phyloP scores from a whole-genome alignment of 257 asterid genomes.

The Nicotiana otophora region DNA sequence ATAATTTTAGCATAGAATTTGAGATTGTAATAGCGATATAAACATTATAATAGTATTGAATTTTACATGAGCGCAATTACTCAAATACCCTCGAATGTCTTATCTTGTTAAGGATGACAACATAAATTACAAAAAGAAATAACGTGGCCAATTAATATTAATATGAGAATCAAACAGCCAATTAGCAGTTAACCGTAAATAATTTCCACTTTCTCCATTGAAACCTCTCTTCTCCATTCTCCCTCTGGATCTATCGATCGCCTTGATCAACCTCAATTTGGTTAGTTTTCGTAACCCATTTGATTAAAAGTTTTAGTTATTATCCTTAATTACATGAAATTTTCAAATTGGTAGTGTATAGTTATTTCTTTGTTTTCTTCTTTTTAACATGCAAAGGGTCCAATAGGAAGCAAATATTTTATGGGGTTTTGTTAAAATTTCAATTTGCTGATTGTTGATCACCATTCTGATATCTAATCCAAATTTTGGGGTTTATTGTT shows the following conservation, averaged over 20 bases:
- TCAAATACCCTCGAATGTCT: background rate
- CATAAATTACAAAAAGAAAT: background rate
- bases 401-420: background rate
- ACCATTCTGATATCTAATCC: background rate
- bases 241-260: background rate
- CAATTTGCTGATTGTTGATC: background rate
- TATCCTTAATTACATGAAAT: background rate
- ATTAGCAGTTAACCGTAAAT: constrained; percentile 8
- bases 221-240: background rate
- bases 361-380: background rate
- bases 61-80: background rate
- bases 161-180: constrained; percentile 10
- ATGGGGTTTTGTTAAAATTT: background rate
- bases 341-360: background rate
- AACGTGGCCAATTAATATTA: constrained; percentile 9
- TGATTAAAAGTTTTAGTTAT: background rate
- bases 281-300: background rate
- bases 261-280: background rate
- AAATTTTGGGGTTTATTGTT: background rate
- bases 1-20: no score
- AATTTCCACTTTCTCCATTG: constrained; percentile 1
- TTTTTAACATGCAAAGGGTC: background rate
- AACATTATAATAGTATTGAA: background rate
- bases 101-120: constrained; percentile 6
- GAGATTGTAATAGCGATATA: no score